phyloP scores from a whole-genome alignment of 2,329 filamentous ascomycete genomes.

The Pochonia chlamydosporia region DNA sequence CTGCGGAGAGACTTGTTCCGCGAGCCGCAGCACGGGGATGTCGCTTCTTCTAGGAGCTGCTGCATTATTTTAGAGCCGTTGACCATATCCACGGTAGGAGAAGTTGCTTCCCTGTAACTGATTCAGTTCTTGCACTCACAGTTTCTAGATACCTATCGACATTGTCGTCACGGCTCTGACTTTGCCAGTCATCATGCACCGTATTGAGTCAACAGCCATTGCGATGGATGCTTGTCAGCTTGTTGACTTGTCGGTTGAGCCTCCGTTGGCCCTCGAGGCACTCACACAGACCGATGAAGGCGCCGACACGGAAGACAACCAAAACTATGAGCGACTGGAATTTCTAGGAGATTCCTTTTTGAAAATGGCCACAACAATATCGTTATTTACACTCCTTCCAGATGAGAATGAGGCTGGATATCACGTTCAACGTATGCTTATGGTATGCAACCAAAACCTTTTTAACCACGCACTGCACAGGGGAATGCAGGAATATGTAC shows the following conservation, averaged over 20 bases:
- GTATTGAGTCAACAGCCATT: conserved; percentile 77
- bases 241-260: conserved; percentile 58
- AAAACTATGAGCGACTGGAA: conserved; percentile 91
- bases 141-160: conserved; percentile 55
- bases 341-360: conserved; percentile 91
- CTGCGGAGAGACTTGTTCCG: conserved; percentile 82
- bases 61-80: conserved; percentile 75
- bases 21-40: conserved; percentile 48
- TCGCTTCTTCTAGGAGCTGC: conserved; percentile 39
- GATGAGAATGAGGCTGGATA: conserved; percentile 78
- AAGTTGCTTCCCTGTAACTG: background rate
- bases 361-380: conserved; percentile 92
- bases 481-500: conserved; percentile 67
- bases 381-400: conserved; percentile 71
- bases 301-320: conserved; percentile 69
- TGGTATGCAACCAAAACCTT: conserved; percentile 88
- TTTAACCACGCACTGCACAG: conserved; percentile 68
- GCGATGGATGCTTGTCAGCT: conserved; percentile 66
- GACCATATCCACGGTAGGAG: conserved; percentile 65
- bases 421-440: conserved; percentile 83
- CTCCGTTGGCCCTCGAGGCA: conserved; percentile 75
- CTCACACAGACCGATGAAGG: conserved; percentile 74
- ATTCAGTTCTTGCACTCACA: conserved; percentile 13
- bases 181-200: conserved; percentile 79
- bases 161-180: conserved; percentile 68